Base-by-base conservation (phyloP, 1,284 basidiomycete species). In the Apiotrichum gracile region DNA sequence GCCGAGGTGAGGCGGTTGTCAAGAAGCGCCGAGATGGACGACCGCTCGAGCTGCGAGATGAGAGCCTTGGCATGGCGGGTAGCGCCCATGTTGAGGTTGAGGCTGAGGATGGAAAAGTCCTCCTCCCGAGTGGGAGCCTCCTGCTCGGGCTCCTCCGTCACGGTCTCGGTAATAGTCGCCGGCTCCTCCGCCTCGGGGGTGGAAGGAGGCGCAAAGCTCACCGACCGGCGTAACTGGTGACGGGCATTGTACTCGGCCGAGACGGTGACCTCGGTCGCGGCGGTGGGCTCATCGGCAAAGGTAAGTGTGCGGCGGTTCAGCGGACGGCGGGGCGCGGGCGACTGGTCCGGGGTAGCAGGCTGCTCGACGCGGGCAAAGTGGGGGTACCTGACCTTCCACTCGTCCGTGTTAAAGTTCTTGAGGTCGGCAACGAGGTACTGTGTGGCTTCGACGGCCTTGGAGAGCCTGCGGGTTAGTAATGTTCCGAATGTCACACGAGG, bases 31-130 rank as follows among this genome's bases (percentile, higher is more conserved):
- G 93, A 90, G 61, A 98, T 92, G 8, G 91, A 94, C 0, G 85
- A 81, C 66, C 90, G 90, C 78, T 97, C 92, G 48, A 97, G 83
- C 60, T 92, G 88, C 5, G 87, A 85, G 47, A 97, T 91, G 39
- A 97, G 83, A 10, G 88, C 80, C 3, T 84, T 82, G 19, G 90
- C 85, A 29, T 86, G 82, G 43, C 81, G 78, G 5, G 85, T 81
- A 0, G 86, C 82, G 25, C 92, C 94, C 47, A 97, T 84, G 69
- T 91, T 91, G 67, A 98, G 84, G 76, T 97, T 93, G 42, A 97
- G 82, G 22, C 87, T 86, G 60, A 97, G 84, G 50, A 97, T 84
- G 52, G 85, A 83, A 74, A 94, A 90, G 58, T 88, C 85, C 27
- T 70, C 69, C 12, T 73, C 67, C 4, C 55, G 52, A 7, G 63